Evolutionary conservation across 140 eudicot species (phyloP), one percentile per base, ranked within the genome.

Genomic region (Anethum foeniculum): DNA sequence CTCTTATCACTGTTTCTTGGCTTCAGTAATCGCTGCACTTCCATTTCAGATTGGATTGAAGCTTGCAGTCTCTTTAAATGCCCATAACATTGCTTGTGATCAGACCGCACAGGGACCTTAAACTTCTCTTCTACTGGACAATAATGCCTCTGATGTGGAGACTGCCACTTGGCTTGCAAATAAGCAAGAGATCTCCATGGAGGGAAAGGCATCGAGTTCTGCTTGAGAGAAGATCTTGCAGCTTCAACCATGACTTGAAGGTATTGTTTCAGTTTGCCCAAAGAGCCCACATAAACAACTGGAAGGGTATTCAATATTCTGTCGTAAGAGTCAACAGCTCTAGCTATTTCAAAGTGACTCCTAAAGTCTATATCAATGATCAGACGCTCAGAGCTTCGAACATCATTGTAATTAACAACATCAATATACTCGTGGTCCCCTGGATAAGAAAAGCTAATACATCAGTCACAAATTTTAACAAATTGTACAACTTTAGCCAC

Each of bases 241-340:
- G 98, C 98, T 43, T 93, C 98, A 6, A 84, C 97, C 98, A 93
- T 93, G 18, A 91, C 91, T 77, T 88, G 93, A 81, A 93, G 98
- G 71, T 83, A 86, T 44, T 90, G 91, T 77, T 93, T 84, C 77
- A 93, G 77, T 80, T 90, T 91, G 41, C 93, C 71, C 49, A 87
- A 68, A 41, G 98, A 83, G 73, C 98, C 98, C n/a, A 91, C 96
- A 12, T 87, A 93, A 19, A 88, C 90, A 54, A 87, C 92, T 0
- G 98, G 98, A 68, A 93, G 96, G 10, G 93, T 88, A 48, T 86
- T 90, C 71, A 91, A 58, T 46, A 93, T 85, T 54, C 86, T 75
- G 25, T 87, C 88, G 48, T 93, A 93, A 18, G 97, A 90, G 38
- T 90, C 91, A 51, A 93, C 97, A 13, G 98, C 96, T 87, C 98